These are phyloP conservation scores for Aspergillus haitiensis DNA, from an alignment of 495 filamentous ascomycete genomes.

Conservation along the genomic window DNA sequence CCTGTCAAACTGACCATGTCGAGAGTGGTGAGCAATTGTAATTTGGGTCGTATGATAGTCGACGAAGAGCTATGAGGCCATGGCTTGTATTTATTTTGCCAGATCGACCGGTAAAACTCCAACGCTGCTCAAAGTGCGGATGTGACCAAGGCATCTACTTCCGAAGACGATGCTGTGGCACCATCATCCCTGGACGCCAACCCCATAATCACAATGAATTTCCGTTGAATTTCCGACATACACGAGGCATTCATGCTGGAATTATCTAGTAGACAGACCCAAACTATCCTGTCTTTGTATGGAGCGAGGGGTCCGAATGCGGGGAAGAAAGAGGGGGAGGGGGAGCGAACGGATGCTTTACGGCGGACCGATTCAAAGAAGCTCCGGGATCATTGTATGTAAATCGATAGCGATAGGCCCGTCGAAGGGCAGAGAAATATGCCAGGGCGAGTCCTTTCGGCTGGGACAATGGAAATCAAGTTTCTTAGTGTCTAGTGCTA, in stretches of 20 bases:
- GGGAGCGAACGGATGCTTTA: not conserved
- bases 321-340: slow-evolving; percentile 6
- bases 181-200: not conserved
- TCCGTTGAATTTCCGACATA: slow-evolving; percentile 15
- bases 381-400: not conserved
- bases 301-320: slow-evolving; percentile 3
- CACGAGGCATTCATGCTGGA: slow-evolving; percentile 1
- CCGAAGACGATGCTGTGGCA: slow-evolving; percentile 14
- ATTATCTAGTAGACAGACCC: not conserved
- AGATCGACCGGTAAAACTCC: not conserved
- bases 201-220: slow-evolving; percentile 1
- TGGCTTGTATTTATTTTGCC: slow-evolving; percentile 5
- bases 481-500: no score
- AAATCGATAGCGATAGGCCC: not conserved
- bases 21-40: slow-evolving; percentile 5
- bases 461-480: no score
- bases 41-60: slow-evolving; percentile 10
- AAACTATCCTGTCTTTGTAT: not conserved
- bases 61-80: not conserved
- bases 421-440: not conserved
- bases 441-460: no score
- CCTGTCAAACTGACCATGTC: slow-evolving; percentile 34
- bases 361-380: slow-evolving; percentile 1
- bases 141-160: slow-evolving; percentile 2
- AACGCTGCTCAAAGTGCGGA: not conserved